Evolutionary conservation across 345 rosid genomes (phyloP), one percentile per base, ranked within the genome.

Genomic region (Brassica cretica): DNA sequence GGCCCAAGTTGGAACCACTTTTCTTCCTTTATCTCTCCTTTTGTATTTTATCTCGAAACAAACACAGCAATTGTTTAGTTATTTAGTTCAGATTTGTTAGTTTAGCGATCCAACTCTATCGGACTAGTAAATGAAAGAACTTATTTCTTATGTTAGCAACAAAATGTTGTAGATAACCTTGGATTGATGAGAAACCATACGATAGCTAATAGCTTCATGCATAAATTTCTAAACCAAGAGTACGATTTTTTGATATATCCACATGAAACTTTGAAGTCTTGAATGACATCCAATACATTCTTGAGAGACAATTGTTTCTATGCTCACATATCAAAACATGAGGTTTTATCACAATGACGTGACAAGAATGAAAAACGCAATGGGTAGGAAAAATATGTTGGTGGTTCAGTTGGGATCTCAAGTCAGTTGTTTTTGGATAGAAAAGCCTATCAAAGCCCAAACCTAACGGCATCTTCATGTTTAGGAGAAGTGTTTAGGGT

Each of bases 391-490:
- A 9, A 18, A n/a, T 37, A 46, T 1, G 14, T 46, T 46, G 55
- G 15, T 14, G 55, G 15, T 44, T 44, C 15, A 19, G 2, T 65
- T 35, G 49, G 29, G 69, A 44, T 66, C 71, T 18, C 19, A 12
- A 67, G 27, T 24, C 12, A 67, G 12, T 24, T 67, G 1, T 0
- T 7, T 75, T 39, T 61, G 53, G 55, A 70, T 8, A 51, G 15
- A 70, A 27, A 68, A 49, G 70, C 80, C 70, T 53, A 76, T 15
- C 19, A 6, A 27, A 63, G 58, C 75, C 80, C 80, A 70, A 62
- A 49, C 25, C 9, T n/a, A 68, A 16, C 69, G 1, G 4, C 55
- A 19, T 37, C 37, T 44, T 61, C 60, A 19, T 14, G 39, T 19
- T 32, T 49, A 21, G 55, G 55, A 29, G 14, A 44, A 8, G 46